phyloP scores from a whole-genome alignment of 2,329 filamentous ascomycete species.

The Fusarium sp. region DNA sequence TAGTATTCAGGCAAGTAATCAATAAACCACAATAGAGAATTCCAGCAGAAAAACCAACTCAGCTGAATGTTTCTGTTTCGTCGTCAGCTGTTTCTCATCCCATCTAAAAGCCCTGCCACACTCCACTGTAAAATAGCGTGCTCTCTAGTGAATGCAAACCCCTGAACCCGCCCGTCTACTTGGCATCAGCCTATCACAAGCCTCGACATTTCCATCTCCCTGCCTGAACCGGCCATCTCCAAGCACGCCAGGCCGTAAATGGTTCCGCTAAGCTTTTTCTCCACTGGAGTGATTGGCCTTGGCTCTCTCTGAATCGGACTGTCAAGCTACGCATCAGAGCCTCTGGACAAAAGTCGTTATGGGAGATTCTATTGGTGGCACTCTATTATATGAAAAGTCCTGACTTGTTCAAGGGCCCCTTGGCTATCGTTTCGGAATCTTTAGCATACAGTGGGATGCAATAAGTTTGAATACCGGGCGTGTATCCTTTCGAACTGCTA shows the following conservation, averaged over 20 bases:
- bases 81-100: slow-evolving; percentile 14
- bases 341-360: neutral
- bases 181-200: neutral
- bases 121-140: slow-evolving; percentile 22
- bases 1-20: slow-evolving; percentile 1
- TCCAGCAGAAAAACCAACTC: neutral
- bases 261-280: slow-evolving; percentile 29
- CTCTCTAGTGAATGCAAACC: slow-evolving; percentile 12
- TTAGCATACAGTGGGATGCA: too few relatives aligned
- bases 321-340: slow-evolving; percentile 21
- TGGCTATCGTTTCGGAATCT: slow-evolving; percentile 30
- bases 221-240: slow-evolving; percentile 25
- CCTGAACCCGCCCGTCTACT: slow-evolving; percentile 9
- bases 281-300: slow-evolving; percentile 19
- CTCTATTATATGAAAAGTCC: neutral
- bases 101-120: slow-evolving; percentile 11
- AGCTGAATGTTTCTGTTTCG: slow-evolving; percentile 21
- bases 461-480: too few relatives aligned
- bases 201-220: slow-evolving; percentile 4
- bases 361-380: neutral
- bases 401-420: neutral
- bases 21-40: neutral
- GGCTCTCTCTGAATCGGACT: slow-evolving; percentile 4
- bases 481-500: too few relatives aligned
- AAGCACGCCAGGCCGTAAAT: slow-evolving; percentile 23